phyloP scores from a whole-genome alignment of 306 rosid genomes.

The Trichosanthes truncata region DNA sequence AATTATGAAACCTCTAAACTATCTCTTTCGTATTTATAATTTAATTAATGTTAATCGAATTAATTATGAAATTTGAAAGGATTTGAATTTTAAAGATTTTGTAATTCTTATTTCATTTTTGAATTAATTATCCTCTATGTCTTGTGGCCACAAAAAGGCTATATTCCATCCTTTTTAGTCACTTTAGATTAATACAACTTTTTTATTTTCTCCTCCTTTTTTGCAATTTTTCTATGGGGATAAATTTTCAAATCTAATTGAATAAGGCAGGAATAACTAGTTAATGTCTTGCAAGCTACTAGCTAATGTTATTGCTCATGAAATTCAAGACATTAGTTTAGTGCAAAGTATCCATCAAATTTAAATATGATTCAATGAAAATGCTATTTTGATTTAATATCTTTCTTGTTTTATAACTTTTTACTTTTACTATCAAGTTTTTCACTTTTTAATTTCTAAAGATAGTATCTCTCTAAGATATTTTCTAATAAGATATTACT shows the following conservation, averaged over 20 bases:
- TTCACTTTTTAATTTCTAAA: no score
- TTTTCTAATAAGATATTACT: no score
- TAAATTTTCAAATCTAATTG: background rate
- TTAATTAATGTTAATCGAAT: background rate
- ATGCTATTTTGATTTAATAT: background rate
- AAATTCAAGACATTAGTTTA: background rate
- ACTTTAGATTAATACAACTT: background rate
- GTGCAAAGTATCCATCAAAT: background rate
- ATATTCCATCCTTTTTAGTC: background rate
- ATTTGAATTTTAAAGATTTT: background rate
- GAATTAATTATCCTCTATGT: background rate
- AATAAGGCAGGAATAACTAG: background rate
- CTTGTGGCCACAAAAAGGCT: background rate
- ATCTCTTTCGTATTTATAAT: no score
- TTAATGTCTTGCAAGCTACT: background rate
- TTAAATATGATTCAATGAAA: background rate
- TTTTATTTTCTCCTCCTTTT: background rate
- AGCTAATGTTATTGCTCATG: background rate
- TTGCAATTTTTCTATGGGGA: background rate
- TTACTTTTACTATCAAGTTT: no score
- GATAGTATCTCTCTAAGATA: no score
- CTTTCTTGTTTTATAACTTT: background rate
- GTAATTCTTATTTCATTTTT: background rate
- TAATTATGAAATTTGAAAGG: background rate
- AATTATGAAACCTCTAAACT: no score